Percentiles rank a stretch among this genome's conserved stretches.
These are phyloP conservation scores for Ceratocystis albifundus DNA, from an alignment of 2,329 filamentous ascomycete genomes.

Conservation along the genomic window DNA sequence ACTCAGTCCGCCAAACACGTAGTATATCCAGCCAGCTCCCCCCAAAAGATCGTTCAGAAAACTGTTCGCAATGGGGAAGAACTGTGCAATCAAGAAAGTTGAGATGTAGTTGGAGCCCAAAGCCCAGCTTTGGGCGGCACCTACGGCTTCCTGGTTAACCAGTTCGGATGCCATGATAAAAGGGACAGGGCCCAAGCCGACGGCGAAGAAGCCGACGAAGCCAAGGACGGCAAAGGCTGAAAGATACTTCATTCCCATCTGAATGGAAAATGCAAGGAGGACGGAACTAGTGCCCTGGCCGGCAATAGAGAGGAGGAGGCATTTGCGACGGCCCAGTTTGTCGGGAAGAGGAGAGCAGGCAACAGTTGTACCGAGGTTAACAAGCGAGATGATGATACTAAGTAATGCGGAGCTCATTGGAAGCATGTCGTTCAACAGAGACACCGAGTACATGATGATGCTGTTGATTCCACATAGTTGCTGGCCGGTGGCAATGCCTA, in stretches of 20 bases:
- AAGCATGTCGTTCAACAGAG: slow-evolving; percentile 68
- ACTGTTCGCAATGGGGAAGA: slow-evolving; percentile 80
- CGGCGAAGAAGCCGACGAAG: slow-evolving; percentile 82
- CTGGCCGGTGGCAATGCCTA: slow-evolving; percentile 85
- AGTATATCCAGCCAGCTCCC: slow-evolving; percentile 74
- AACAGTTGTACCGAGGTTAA: slow-evolving; percentile 76
- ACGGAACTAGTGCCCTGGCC: slow-evolving; percentile 76
- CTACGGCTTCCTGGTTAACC: slow-evolving; percentile 79
- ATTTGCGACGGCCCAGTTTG: slow-evolving; percentile 74
- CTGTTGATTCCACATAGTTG: slow-evolving; percentile 93
- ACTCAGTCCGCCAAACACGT: slow-evolving; percentile 73
- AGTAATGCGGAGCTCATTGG: slow-evolving; percentile 70
- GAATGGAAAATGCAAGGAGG: slow-evolving; percentile 68
- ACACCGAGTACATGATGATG: slow-evolving; percentile 97
- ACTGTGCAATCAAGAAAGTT: slow-evolving; percentile 86
- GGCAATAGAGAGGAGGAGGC: slow-evolving; percentile 67
- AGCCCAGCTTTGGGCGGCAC: slow-evolving; percentile 80
- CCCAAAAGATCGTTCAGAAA: slow-evolving; percentile 52
- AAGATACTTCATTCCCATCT: slow-evolving; percentile 57
- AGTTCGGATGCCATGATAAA: slow-evolving; percentile 90
- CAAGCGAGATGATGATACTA: slow-evolving; percentile 73
- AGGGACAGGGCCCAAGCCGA: slow-evolving; percentile 84
- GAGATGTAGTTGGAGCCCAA: slow-evolving; percentile 79
- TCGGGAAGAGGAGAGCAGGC: slow-evolving; percentile 77
- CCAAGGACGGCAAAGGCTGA: slow-evolving; percentile 70